Percentiles rank a stretch among this genome's conserved stretches.
These are phyloP conservation scores for Stemphylium beticola DNA, from an alignment of 2,329 filamentous ascomycete species.

Conservation along the genomic window DNA sequence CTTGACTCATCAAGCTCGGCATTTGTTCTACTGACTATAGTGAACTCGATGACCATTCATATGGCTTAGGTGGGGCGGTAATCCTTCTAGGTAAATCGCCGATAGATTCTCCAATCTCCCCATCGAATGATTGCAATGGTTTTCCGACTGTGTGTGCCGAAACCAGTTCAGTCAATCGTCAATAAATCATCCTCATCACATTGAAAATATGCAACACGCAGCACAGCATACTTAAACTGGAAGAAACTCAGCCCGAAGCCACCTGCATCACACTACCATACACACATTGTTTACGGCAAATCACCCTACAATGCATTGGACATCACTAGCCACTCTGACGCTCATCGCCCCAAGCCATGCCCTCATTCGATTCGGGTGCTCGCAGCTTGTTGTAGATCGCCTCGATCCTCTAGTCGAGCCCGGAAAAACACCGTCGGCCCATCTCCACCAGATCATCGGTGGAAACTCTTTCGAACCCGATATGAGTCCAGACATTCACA, in stretches of 20 bases:
- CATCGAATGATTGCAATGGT: no score
- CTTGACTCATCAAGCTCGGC: conserved; percentile 6
- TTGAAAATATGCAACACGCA: no score
- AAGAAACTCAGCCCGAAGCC: no score
- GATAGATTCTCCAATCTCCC: no score
- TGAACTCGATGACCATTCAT: not conserved
- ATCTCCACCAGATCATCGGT: conserved; percentile 38
- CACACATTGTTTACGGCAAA: no score
- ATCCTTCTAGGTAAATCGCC: no score
- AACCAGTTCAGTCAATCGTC: no score
- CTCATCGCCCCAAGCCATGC: conserved; percentile 27
- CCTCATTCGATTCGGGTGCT: conserved; percentile 36
- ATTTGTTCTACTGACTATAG: conserved; percentile 1
- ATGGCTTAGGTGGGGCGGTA: conserved; percentile 1
- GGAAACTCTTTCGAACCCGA: conserved; percentile 33
- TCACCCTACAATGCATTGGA: conserved; percentile 20
- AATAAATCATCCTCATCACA: no score
- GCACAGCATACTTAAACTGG: no score
- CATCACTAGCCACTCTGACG: conserved; percentile 17
- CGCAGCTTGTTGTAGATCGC: conserved; percentile 35
- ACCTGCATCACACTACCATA: no score
- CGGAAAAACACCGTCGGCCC: conserved; percentile 26
- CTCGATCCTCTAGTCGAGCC: conserved; percentile 37
- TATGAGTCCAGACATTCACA: conserved; percentile 30
- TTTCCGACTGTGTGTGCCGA: no score